Evolutionary conservation across 78 protist genomes (phyloP), one percentile per base, ranked within the genome.

Genomic region (Thecamonas trahens): DNA sequence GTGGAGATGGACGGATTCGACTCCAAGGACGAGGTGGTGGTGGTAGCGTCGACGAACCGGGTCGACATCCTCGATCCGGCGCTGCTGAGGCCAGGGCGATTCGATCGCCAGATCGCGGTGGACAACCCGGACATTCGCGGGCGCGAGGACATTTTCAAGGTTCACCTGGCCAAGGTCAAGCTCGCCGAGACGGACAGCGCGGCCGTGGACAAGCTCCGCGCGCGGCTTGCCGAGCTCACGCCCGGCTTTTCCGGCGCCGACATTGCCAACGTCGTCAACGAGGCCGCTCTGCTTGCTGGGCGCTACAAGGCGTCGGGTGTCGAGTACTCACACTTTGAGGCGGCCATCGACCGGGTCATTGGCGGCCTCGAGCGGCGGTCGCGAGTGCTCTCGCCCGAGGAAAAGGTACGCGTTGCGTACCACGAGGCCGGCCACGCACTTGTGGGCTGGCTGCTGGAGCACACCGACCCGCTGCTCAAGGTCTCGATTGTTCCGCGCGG

Each of bases 1-100:
- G 95, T 89, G 3, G 98, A 95, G 55, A 89, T 95, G 90, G 98
- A 95, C 74, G 98, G 98, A 37, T 82, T 91, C 75, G 11, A 54
- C 55, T 17, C 74, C 34, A 32, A 60, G 91, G 26, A 80, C 87
- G 39, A 79, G 5, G 82, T 95, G 24, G 88, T 95, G 26, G 94
- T 95, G 2, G 35, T 95, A 3, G 98, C 97, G 4, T 93, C 84
- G 0, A 93, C 97, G 8, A 93, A 93, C 63, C 45, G 94, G 8
- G 76, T 86, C 0, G 96, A 92, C 64, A 83, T 89, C 9, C 72
- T 95, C 47, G 98, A 95, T 73, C 37, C 49, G 54, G 98, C 98
- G 4, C 79, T 95, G 70, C 61, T 91, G 11, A 70, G 98, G 2
- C 95, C 96, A 0, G 98, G 98, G 32, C 74, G 98, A 35, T 94